Evolutionary conservation across 177 flowering plant species (phyloP).

Genomic region (Tripterygium wilfordii): DNA sequence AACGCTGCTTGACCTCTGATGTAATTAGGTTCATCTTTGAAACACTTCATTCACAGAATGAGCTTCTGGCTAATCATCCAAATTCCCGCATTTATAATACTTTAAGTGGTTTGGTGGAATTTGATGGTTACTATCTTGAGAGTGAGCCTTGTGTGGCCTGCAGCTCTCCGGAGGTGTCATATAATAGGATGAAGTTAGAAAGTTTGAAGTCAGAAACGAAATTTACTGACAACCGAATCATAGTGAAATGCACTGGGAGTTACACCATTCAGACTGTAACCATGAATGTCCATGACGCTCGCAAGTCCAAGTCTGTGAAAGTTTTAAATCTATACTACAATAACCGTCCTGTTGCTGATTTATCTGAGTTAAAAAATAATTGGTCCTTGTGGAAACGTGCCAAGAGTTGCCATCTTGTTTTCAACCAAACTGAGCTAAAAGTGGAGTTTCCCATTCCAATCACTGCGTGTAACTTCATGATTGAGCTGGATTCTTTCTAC

Average conservation of each 20-base stretch:
- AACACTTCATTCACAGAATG: conserved; percentile 90
- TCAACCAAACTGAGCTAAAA: conserved; percentile 92
- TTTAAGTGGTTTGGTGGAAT: conserved; percentile 86
- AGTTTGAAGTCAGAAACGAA: conserved; percentile 96
- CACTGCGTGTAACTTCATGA: conserved; percentile 99
- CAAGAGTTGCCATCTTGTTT: conserved; percentile 91
- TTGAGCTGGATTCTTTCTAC: conserved; percentile 96
- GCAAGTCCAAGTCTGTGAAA: conserved; percentile 95
- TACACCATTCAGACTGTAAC: conserved; percentile 94
- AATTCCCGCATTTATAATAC: conserved; percentile 97
- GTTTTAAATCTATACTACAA: conserved; percentile 93
- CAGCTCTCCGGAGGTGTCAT: conserved; percentile 99
- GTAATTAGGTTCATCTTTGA: conserved; percentile 75
- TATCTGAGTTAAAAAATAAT: conserved; percentile 94
- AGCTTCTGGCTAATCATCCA: conserved; percentile 95
- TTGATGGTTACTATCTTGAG: conserved; percentile 99
- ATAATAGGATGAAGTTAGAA: conserved; percentile 92
- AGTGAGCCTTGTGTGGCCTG: conserved; percentile 99
- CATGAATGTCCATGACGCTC: conserved; percentile 99
- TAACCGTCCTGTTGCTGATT: conserved; percentile 93
- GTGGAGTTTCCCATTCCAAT: conserved; percentile 97
- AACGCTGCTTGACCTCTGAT: conserved; percentile 73
- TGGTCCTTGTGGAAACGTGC: conserved; percentile 99
- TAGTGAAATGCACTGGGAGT: conserved; percentile 98
- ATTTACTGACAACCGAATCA: conserved; percentile 95